A percentile compares a stretch with the other conserved stretches of the same genome.
These are phyloP conservation scores for Parasitella parasitica DNA, from an alignment of 371 early-diverging fungal genomes.

Conservation along the genomic window DNA sequence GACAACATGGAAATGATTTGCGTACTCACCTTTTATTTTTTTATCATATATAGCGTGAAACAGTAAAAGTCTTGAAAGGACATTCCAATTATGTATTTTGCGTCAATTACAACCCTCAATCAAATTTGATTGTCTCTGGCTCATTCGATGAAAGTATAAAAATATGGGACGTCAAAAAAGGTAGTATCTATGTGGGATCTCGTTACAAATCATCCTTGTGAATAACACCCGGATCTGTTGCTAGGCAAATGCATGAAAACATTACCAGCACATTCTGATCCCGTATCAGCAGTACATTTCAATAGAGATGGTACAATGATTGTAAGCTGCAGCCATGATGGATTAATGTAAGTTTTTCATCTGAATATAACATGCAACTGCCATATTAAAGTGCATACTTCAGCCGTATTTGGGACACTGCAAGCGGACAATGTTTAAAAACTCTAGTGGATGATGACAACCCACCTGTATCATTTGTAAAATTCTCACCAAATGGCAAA, in stretches of 20 bases:
- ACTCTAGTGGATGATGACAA: constrained; percentile 93
- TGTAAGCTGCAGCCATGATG: constrained; percentile 93
- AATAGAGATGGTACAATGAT: constrained; percentile 97
- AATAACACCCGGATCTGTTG: neutral
- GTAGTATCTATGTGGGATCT: constrained; percentile 31
- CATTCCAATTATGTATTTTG: constrained; percentile 97
- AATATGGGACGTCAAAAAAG: constrained; percentile 95
- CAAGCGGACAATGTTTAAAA: constrained; percentile 94
- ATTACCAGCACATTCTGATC: constrained; percentile 95
- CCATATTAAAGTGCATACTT: neutral
- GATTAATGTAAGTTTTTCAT: constrained; percentile 73
- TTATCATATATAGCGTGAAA: constrained; percentile 56
- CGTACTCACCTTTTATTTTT: neutral
- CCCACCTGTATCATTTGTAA: constrained; percentile 95
- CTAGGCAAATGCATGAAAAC: constrained; percentile 84
- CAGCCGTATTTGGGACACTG: constrained; percentile 95
- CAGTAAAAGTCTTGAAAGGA: constrained; percentile 81
- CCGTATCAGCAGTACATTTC: constrained; percentile 94
- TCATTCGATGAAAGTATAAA: constrained; percentile 97
- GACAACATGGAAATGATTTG: neutral
- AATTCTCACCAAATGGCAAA: constrained; percentile 98
- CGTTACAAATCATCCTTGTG: too few species aligned
- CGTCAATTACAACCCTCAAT: constrained; percentile 94
- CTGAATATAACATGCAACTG: too few species aligned
- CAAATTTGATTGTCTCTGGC: constrained; percentile 93